Evolutionary conservation across 2,329 filamentous ascomycete species (phyloP), one percentile per base, ranked within the genome.

Genomic region (Hymenoscyphus salicellus): DNA sequence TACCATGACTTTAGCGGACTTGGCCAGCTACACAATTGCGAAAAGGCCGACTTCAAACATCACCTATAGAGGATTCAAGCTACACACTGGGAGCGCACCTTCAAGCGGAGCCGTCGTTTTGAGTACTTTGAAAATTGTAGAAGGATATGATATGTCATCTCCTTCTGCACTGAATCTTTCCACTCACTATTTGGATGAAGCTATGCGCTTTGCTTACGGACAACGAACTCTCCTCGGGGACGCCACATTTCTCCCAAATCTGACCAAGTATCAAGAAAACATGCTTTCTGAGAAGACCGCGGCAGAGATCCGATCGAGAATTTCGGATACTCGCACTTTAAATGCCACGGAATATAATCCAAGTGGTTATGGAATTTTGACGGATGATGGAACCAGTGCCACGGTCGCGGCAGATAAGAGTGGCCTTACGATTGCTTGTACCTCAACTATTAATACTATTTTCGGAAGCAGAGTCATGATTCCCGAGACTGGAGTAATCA

Each of bases 1-100:
- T n/a, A 94, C 86, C 11, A 93, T 97, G 88, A 93, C 91, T 0
- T 74, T 95, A 1, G 83, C 87, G 0, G 94, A 98, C 77, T 79
- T 97, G 33, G 81, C 82, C 65, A 85, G 87, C 69, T 98, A 97
- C 78, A 83, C 83, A 0, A 80, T 90, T n/a, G 80, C 84, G 30
- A 81, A 87, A 46, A 84, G 91, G 17, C 80, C 86, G 17, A 82
- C 89, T 2, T 81, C 89, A 1, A 82, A 83, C 68, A 86, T 89
- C 68, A 81, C 84, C 5, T 93, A 90, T 76, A 83, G 89, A 17
- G 90, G 88, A 36, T 90, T 87, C 76, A 88, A 85, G 60, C 81
- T 98, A 33, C 86, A 86, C 66, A 82, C 85, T 30, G 84, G 89
- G 32, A 87, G 87, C 52, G 88, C 92, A 0, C 94, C 94, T 0